Evolutionary conservation across 2,329 filamentous ascomycete genomes (phyloP).

Genomic region (Cercospora citrullina): DNA sequence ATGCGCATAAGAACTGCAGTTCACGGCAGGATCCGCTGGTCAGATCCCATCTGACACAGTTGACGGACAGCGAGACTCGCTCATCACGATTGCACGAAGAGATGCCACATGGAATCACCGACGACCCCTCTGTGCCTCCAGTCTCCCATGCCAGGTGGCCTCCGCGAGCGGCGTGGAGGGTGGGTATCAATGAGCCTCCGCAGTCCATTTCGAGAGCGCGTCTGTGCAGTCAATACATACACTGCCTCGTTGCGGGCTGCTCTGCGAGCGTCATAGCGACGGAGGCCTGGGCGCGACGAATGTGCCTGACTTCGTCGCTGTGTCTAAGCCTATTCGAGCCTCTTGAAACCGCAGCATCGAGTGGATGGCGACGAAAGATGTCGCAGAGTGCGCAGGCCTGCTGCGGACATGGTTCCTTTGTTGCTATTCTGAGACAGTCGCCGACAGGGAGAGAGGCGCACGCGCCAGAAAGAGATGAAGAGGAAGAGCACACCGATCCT

Average conservation of each 20-base stretch:
- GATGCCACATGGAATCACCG: background rate
- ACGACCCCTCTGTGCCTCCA: background rate
- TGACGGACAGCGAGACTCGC: background rate
- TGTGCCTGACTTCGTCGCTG: slow-evolving; percentile 1
- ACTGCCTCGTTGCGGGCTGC: slow-evolving; percentile 5
- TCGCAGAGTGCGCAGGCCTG: slow-evolving; percentile 10
- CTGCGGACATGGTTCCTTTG: slow-evolving; percentile 16
- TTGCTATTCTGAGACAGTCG: slow-evolving; percentile 20
- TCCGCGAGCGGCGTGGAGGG: background rate
- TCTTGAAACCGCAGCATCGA: slow-evolving; percentile 25
- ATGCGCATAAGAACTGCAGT: slow-evolving; percentile 10
- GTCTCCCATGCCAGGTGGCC: background rate
- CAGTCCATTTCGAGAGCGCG: background rate
- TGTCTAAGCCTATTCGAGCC: slow-evolving; percentile 9
- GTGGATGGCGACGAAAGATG: slow-evolving; percentile 18
- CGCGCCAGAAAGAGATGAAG: slow-evolving; percentile 6
- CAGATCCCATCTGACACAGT: slow-evolving; percentile 4
- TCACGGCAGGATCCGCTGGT: slow-evolving; percentile 9
- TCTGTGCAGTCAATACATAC: background rate
- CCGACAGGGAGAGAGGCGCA: slow-evolving; percentile 9
- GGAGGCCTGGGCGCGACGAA: background rate
- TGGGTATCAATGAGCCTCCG: background rate
- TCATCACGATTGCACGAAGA: background rate
- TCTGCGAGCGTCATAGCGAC: background rate
- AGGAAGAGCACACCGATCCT: background rate